Percentiles rank a stretch among this genome's conserved stretches.
phyloP scores from a whole-genome alignment of 768 basidiomycete species.

The Boletus rubescentipes region DNA sequence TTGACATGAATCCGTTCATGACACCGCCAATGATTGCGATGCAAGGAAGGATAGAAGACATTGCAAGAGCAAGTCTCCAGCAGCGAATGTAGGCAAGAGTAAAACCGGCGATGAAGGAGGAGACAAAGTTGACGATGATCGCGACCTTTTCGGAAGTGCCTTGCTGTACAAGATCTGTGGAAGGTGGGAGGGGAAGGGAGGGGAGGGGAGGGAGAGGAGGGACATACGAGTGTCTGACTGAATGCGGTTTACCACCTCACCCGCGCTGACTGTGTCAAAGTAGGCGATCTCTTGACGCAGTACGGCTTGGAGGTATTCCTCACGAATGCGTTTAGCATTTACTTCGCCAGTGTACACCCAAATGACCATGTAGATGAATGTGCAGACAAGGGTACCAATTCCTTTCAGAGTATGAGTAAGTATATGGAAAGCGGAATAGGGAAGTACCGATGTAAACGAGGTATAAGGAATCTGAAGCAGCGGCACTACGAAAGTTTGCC shows the following conservation, averaged over 20 bases:
- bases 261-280: slow-evolving; percentile 92
- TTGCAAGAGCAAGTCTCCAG: slow-evolving; percentile 84
- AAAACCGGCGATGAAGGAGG: slow-evolving; percentile 81
- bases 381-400: slow-evolving; percentile 71
- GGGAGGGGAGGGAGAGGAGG: not conserved
- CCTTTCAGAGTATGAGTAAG: slow-evolving; percentile 40
- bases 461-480: slow-evolving; percentile 60
- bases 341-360: slow-evolving; percentile 80
- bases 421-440: not conserved
- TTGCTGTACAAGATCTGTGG: slow-evolving; percentile 82
- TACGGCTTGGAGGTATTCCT: slow-evolving; percentile 75
- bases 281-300: slow-evolving; percentile 86
- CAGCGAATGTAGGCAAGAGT: slow-evolving; percentile 62
- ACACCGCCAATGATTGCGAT: slow-evolving; percentile 70
- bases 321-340: slow-evolving; percentile 81
- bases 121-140: slow-evolving; percentile 58
- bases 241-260: slow-evolving; percentile 91
- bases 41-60: slow-evolving; percentile 81
- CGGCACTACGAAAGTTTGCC: slow-evolving; percentile 47
- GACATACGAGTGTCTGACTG: slow-evolving; percentile 79
- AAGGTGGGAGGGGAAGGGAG: not conserved
- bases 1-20: slow-evolving; percentile 68
- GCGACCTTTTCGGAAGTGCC: slow-evolving; percentile 91
- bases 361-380: slow-evolving; percentile 66
- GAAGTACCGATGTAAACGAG: slow-evolving; percentile 64